Conservation (phyloP, 106 monocot genomes). For the Dendrobium officinale region DNA sequence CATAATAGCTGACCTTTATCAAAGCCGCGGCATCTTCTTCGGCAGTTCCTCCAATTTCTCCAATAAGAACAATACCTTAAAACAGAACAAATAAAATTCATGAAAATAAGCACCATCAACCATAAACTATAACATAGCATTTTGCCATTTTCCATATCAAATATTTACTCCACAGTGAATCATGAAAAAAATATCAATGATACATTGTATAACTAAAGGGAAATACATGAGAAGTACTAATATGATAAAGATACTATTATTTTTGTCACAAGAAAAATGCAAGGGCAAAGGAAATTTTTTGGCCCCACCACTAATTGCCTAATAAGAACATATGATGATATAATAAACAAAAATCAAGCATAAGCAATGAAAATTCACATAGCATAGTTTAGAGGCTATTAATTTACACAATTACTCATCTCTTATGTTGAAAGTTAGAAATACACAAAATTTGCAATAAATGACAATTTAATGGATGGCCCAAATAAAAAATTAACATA, state of each 20-base stretch:
- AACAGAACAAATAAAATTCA: conserved; percentile 3
- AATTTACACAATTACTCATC: too few species aligned
- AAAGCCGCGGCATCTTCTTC: conserved; percentile 99
- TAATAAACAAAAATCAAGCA: too few species aligned
- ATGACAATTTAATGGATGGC: too few species aligned
- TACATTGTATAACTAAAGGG: not conserved
- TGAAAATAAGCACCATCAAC: not conserved
- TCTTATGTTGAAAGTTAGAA: too few species aligned
- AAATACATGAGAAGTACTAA: not conserved
- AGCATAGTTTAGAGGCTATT: too few species aligned
- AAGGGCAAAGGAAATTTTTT: not conserved
- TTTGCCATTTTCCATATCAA: not conserved
- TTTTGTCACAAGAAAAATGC: not conserved
- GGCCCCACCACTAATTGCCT: too few species aligned
- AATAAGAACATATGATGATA: too few species aligned
- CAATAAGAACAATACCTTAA: conserved; percentile 93
- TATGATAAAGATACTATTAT: not conserved
- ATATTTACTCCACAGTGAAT: not conserved
- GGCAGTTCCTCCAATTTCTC: conserved; percentile 98
- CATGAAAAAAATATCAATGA: not conserved
- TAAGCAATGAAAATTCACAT: too few species aligned
- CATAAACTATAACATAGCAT: not conserved
- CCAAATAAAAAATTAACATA: too few species aligned
- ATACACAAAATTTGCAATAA: too few species aligned
- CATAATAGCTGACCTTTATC: conserved; percentile 45